phyloP scores from a whole-genome alignment of 805 yeast species.

The Lipomyces chichibuensis region DNA sequence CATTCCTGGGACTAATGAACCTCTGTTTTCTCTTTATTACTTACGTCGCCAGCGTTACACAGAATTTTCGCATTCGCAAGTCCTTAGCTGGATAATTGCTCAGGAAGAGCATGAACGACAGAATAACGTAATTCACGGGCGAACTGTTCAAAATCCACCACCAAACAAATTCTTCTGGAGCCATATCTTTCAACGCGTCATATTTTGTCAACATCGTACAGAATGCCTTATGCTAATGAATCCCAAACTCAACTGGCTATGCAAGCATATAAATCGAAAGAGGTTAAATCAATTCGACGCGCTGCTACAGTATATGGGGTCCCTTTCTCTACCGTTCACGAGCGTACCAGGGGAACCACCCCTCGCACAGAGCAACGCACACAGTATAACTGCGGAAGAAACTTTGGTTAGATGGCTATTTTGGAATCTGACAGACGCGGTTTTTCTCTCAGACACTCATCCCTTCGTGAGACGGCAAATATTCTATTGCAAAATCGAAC shows the following conservation, averaged over 20 bases:
- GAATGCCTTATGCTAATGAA: neutral
- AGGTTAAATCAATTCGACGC: neutral
- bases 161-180: neutral
- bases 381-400: neutral
- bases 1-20: no score
- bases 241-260: neutral
- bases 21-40: no score
- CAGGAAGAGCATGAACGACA: no score
- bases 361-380: neutral
- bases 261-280: neutral
- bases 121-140: constrained; percentile 47
- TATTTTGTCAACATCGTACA: neutral
- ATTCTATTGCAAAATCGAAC: neutral
- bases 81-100: no score
- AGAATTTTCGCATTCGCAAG: no score
- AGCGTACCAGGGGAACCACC: neutral
- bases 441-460: neutral
- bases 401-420: neutral
- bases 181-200: neutral
- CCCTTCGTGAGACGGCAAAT: neutral
- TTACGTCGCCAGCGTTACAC: no score
- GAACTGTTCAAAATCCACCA: constrained; percentile 35
- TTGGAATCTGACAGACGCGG: neutral
- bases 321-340: neutral
- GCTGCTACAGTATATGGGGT: neutral